These are phyloP conservation scores for Sicyos baderoa DNA, from an alignment of 306 rosid species.

Conservation along the genomic window DNA sequence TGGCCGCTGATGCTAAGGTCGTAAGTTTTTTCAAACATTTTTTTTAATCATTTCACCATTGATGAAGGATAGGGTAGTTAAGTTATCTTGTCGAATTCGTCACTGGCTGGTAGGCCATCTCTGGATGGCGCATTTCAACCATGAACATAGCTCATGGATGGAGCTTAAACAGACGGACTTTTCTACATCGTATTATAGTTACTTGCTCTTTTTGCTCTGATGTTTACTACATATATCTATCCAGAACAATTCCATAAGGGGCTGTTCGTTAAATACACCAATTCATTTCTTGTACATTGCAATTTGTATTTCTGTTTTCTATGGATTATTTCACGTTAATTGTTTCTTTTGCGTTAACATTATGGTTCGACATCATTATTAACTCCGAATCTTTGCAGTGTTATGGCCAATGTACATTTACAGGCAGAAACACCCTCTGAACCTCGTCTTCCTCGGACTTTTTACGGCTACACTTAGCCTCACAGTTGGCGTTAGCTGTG, in stretches of 20 bases:
- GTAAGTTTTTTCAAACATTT: not conserved
- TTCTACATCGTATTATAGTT: not conserved
- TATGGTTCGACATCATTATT: slow-evolving; percentile 31
- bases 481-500: slow-evolving; percentile 76
- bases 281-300: not conserved
- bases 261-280: not conserved
- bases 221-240: not conserved
- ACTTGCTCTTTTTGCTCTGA: not conserved
- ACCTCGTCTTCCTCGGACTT: slow-evolving; percentile 75
- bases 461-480: slow-evolving; percentile 69
- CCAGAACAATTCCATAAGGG: not conserved
- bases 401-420: slow-evolving; percentile 72
- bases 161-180: not conserved
- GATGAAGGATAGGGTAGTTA: not conserved
- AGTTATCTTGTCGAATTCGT: not conserved
- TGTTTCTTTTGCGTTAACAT: slow-evolving; percentile 47
- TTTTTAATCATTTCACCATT: not conserved
- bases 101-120: not conserved
- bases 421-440: slow-evolving; percentile 80
- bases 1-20: not conserved
- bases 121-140: too few relatives aligned
- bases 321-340: slow-evolving; percentile 54
- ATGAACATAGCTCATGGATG: not conserved
- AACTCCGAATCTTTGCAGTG: slow-evolving; percentile 36
- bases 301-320: not conserved